Conservation (phyloP, 2,329 filamentous ascomycete genomes). For the Fusarium nematophilum region DNA sequence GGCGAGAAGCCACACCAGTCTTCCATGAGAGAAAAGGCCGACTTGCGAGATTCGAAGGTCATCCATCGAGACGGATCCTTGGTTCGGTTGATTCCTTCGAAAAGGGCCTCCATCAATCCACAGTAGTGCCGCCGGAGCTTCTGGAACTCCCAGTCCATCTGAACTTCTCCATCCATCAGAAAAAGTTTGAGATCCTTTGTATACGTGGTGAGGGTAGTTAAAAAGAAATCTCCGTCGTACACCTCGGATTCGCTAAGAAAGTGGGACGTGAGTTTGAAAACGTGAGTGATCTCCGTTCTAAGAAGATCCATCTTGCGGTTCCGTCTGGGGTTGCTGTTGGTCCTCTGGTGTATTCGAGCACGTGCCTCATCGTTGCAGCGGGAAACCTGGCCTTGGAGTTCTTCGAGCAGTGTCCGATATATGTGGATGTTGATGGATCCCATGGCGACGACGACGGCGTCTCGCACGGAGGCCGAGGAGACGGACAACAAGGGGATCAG, state of each 20-base stretch:
- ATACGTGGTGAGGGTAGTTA: constrained; percentile 89
- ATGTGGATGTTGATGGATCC: constrained; percentile 96
- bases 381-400: constrained; percentile 85
- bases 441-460: constrained; percentile 90
- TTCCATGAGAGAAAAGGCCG: constrained; percentile 96
- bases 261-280: constrained; percentile 93
- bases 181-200: constrained; percentile 94
- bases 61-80: constrained; percentile 92
- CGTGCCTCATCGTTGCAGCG: constrained; percentile 91
- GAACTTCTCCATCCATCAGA: constrained; percentile 92
- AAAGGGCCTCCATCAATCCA: constrained; percentile 90
- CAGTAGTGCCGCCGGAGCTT: constrained; percentile 93
- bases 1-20: constrained; percentile 99
- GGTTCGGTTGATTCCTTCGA: constrained; percentile 88
- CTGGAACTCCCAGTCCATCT: constrained; percentile 94
- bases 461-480: constrained; percentile 82
- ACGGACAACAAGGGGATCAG: constrained; percentile 88
- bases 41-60: constrained; percentile 96
- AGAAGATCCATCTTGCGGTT: constrained; percentile 88
- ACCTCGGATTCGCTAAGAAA: constrained; percentile 84
- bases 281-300: constrained; percentile 93
- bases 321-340: constrained; percentile 82
- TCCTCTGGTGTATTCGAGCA: constrained; percentile 86
- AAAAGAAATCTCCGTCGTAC: constrained; percentile 88
- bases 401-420: constrained; percentile 90